Percentiles rank a stretch among this genome's conserved stretches.
Evolutionary conservation across 148 eudicot species (phyloP).

Genomic region (Nyssa sinensis): DNA sequence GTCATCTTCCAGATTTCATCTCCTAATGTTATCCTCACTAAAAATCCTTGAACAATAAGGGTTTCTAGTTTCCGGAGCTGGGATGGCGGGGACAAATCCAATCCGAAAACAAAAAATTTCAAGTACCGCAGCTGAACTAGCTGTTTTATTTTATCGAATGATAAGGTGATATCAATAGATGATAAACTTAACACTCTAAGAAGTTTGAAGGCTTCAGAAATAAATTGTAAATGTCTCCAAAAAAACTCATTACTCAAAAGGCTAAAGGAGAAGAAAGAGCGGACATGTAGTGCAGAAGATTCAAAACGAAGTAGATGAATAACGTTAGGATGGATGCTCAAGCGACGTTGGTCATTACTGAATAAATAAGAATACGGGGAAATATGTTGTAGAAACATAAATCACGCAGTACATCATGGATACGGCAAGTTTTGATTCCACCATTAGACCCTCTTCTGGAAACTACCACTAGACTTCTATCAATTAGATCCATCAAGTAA

Average conservation of each 20-base stretch:
- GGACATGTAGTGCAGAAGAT: not conserved
- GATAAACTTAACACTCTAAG: no score
- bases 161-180: not conserved
- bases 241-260: no score
- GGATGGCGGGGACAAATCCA: not conserved
- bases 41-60: no score
- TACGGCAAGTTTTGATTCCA: slow-evolving; percentile 34
- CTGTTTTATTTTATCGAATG: not conserved
- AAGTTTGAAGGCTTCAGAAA: not conserved
- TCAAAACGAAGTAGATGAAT: no score
- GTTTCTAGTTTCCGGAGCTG: no score
- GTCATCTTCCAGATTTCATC: no score
- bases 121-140: no score
- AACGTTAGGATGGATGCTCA: not conserved
- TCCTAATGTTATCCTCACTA: no score
- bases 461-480: no score
- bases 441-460: slow-evolving; percentile 6
- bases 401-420: slow-evolving; percentile 42
- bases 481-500: no score
- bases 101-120: no score
- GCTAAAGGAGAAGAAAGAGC: not conserved
- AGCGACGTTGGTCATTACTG: not conserved
- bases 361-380: not conserved
- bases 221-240: no score
- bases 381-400: slow-evolving; percentile 33